Conservation (phyloP, 129 eudicot genomes). For the Dittrichia graveolens region DNA sequence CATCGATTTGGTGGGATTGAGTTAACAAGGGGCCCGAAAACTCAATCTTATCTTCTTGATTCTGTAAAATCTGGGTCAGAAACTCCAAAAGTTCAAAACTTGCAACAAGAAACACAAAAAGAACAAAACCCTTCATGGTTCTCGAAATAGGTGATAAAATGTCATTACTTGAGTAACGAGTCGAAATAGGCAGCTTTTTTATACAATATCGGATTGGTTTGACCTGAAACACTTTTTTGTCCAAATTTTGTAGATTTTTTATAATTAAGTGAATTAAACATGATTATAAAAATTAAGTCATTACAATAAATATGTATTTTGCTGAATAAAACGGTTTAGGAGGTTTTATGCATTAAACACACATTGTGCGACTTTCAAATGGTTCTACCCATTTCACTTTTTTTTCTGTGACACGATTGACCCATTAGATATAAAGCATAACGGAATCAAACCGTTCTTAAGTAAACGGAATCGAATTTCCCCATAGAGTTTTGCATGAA, state of each 20-base stretch:
- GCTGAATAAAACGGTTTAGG: not conserved
- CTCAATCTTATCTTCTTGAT: slow-evolving; percentile 84
- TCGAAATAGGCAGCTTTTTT: not conserved
- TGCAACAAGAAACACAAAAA: slow-evolving; percentile 19
- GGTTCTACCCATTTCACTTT: not conserved
- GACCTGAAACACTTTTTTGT: not conserved
- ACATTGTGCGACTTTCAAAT: not conserved
- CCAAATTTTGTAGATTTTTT: not conserved
- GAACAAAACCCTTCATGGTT: slow-evolving; percentile 17
- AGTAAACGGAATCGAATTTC: not conserved
- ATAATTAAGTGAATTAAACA: not conserved
- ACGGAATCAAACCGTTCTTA: not conserved
- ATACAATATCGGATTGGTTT: not conserved
- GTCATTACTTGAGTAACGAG: not conserved
- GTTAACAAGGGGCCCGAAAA: slow-evolving; percentile 89
- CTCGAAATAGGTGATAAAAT: not conserved
- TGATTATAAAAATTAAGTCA: not conserved
- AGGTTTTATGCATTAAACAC: slow-evolving; percentile 1
- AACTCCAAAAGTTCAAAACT: slow-evolving; percentile 25
- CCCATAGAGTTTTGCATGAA: not conserved
- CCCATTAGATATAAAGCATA: not conserved
- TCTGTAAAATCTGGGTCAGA: slow-evolving; percentile 54
- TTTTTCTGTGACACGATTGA: not conserved
- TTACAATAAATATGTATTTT: not conserved
- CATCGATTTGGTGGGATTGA: slow-evolving; percentile 77